These are phyloP conservation scores for Tricholoma terreum DNA, from an alignment of 768 basidiomycete species.

Conservation along the genomic window DNA sequence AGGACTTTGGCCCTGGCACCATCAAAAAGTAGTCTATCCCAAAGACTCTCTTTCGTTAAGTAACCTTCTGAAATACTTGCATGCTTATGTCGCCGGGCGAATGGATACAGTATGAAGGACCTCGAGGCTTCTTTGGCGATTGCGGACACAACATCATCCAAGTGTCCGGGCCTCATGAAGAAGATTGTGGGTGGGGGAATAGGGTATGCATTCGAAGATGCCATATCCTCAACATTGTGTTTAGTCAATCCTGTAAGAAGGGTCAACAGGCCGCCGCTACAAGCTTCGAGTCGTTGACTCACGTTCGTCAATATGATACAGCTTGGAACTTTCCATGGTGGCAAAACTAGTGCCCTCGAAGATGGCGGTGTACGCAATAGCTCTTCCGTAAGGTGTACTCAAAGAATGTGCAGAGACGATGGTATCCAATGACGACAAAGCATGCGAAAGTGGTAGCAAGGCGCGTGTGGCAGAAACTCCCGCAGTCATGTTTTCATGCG, in stretches of 20 bases:
- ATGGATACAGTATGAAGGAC: constrained; percentile 49
- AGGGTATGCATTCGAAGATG: constrained; percentile 45
- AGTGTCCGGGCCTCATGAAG: constrained; percentile 67
- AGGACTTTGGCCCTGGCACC: constrained; percentile 57
- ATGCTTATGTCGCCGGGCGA: constrained; percentile 80
- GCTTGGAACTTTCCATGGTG: constrained; percentile 54
- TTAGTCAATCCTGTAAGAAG: constrained; percentile 15
- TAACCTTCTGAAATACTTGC: constrained; percentile 69
- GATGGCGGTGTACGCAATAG: constrained; percentile 75
- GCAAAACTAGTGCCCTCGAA: constrained; percentile 74
- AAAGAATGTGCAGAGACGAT: constrained; percentile 73
- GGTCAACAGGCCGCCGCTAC: background rate
- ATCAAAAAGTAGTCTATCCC: constrained; percentile 80
- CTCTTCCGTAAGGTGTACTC: constrained; percentile 74
- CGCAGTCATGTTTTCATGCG: constrained; percentile 84
- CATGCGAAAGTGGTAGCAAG: constrained; percentile 69
- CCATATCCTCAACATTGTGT: constrained; percentile 45
- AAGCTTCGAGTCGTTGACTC: constrained; percentile 6
- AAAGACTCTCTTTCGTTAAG: constrained; percentile 73
- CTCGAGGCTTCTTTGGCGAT: constrained; percentile 55
- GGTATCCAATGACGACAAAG: constrained; percentile 69
- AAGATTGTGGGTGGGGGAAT: constrained; percentile 76
- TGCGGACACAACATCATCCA: constrained; percentile 48
- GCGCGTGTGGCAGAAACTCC: constrained; percentile 80
- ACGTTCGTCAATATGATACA: constrained; percentile 48